Evolutionary conservation across 768 basidiomycete species (phyloP), one percentile per base, ranked within the genome.

Genomic region (Auriscalpium microsporum): DNA sequence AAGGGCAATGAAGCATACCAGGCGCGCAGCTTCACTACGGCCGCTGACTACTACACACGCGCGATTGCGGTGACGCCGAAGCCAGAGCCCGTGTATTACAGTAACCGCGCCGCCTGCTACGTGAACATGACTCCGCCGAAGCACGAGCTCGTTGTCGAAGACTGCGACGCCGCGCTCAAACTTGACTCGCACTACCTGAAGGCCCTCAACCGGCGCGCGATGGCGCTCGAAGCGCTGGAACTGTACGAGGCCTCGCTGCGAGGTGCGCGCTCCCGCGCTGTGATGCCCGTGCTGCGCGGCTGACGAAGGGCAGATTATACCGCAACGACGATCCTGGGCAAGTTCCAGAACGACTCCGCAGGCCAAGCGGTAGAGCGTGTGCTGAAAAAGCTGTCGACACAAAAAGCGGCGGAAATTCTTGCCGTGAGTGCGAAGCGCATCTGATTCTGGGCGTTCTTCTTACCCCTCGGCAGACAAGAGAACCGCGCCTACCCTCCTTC

Each of bases 61-160:
- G 89, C 89, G 38, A 90, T 91, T 58, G 74, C 78, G 47, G 76
- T 87, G 17, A 76, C 88, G 4, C 84, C 88, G 8, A 84, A 82
- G 67, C 82, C 85, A 8, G 92, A 95, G 65, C 86, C 96, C 33
- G 91, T 97, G 35, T 99, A 87, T 73, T 97, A 84, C 79, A 91
- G 90, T 71, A 99, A 99, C 71, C 86, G 96, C 51, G 96, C 95
- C 42, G 96, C 96, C 58, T 97, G 95, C 70, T 96, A 94, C 71
- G 82, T 95, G 69, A 94, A 95, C 77, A 83, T 94, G 77, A 72
- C 78, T 11, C 92, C 92, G 2, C 90, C 93, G 52, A 78, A 92
- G 63, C 76, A 85, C 69, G 89, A 93, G 10, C 78, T 79, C 21
- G 94, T 91, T 56, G 79, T 98, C 16, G 74, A 76, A 48, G 95